Evolutionary conservation across 2,329 filamentous ascomycete genomes (phyloP).

Genomic region (Metarhizium album): DNA sequence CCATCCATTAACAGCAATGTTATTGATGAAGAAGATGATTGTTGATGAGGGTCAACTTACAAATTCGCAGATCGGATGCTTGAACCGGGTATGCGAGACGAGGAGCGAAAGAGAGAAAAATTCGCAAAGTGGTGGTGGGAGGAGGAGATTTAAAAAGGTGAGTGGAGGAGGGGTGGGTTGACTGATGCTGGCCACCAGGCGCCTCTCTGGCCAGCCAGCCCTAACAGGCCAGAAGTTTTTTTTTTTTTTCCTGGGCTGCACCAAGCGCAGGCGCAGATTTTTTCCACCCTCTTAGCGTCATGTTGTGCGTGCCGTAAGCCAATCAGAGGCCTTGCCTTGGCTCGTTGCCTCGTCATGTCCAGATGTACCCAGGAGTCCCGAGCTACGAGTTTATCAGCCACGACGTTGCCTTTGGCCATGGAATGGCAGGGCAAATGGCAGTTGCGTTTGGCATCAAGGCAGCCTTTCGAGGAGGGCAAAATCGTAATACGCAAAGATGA

Average conservation of each 20-base stretch:
- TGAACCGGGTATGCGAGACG: constrained; percentile 35
- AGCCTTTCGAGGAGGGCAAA: neutral
- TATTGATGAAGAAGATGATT: neutral
- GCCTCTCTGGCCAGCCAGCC: constrained; percentile 17
- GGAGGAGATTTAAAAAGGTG: constrained; percentile 28
- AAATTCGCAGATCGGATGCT: constrained; percentile 33
- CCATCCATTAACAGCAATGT: constrained; percentile 3
- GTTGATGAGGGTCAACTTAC: constrained; percentile 16
- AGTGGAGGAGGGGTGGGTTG: constrained; percentile 18
- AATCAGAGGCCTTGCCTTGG: constrained; percentile 6
- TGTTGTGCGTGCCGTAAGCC: constrained; percentile 5
- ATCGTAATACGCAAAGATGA: neutral
- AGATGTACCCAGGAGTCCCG: neutral
- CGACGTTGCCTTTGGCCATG: neutral
- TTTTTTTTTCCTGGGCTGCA: constrained; percentile 6
- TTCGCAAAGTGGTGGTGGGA: constrained; percentile 25
- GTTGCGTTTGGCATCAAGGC: neutral
- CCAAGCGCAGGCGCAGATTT: constrained; percentile 9
- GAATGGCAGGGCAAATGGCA: neutral
- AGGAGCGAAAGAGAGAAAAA: constrained; percentile 28
- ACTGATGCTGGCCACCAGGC: constrained; percentile 19
- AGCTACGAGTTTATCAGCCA: neutral
- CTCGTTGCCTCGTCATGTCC: neutral
- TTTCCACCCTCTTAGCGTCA: constrained; percentile 8
- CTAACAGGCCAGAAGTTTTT: constrained; percentile 24